Percentiles rank a stretch among this genome's conserved stretches.
Conservation (phyloP, 2,329 filamentous ascomycete genomes). For the Cercospora berteroae region DNA sequence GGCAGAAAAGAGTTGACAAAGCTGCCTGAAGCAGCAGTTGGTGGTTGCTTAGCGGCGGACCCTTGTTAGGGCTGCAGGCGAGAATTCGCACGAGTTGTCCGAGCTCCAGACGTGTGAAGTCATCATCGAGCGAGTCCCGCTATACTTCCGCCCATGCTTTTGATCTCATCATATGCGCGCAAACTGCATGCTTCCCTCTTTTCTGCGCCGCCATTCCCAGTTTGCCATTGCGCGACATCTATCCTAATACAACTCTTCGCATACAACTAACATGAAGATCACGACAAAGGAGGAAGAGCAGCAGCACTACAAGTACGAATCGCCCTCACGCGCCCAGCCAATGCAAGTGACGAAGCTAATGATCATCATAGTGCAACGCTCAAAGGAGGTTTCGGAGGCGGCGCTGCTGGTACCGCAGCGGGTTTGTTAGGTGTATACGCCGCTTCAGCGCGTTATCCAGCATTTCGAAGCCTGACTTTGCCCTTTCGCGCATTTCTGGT, state of each 20-base stretch:
- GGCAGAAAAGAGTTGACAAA: background rate
- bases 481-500: slow-evolving; percentile 91
- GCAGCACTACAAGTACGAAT: slow-evolving; percentile 70
- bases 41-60: background rate
- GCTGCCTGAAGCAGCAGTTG: background rate
- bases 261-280: slow-evolving; percentile 73
- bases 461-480: slow-evolving; percentile 77
- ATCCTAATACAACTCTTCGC: background rate
- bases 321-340: slow-evolving; percentile 8
- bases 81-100: background rate
- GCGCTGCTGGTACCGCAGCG: slow-evolving; percentile 62
- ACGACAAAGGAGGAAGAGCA: slow-evolving; percentile 89
- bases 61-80: background rate
- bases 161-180: slow-evolving; percentile 1
- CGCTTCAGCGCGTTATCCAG: slow-evolving; percentile 69
- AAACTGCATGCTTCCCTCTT: background rate
- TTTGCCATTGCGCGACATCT: background rate
- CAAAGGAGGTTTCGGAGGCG: slow-evolving; percentile 74
- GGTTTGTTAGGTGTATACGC: slow-evolving; percentile 67
- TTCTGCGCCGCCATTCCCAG: background rate
- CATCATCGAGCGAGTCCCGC: slow-evolving; percentile 3
- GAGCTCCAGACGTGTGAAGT: slow-evolving; percentile 1
- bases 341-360: slow-evolving; percentile 12
- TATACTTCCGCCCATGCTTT: slow-evolving; percentile 11
- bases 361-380: slow-evolving; percentile 61